Evolutionary conservation across 2,329 filamentous ascomycete species (phyloP).

Genomic region (Colletotrichum cereale): DNA sequence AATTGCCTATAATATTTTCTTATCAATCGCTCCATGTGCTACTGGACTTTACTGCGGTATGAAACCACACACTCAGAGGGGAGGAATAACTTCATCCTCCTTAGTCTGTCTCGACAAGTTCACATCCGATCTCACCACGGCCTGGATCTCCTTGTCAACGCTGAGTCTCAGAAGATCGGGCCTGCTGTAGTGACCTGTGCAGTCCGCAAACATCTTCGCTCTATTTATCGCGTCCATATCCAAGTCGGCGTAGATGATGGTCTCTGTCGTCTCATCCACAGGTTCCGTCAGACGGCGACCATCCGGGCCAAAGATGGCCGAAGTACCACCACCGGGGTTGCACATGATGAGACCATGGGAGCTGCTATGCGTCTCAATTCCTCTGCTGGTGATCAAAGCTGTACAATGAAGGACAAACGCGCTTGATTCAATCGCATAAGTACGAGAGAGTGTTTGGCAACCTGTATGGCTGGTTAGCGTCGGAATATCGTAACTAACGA

Average conservation of each 20-base stretch:
- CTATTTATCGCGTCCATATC: slow-evolving; percentile 59
- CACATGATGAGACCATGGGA: slow-evolving; percentile 53
- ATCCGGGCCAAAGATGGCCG: slow-evolving; percentile 65
- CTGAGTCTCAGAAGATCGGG: slow-evolving; percentile 55
- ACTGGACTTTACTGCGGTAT: fast-evolving
- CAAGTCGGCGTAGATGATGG: slow-evolving; percentile 64
- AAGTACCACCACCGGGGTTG: slow-evolving; percentile 59
- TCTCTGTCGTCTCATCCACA: slow-evolving; percentile 56
- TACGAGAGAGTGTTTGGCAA: slow-evolving; percentile 49
- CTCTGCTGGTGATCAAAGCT: slow-evolving; percentile 55
- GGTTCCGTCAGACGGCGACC: slow-evolving; percentile 59
- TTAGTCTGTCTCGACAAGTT: neutral
- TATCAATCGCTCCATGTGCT: neutral
- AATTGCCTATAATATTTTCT: neutral
- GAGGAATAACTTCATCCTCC: neutral
- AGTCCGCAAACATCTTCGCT: slow-evolving; percentile 55
- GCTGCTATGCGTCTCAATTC: slow-evolving; percentile 54
- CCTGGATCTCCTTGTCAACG: slow-evolving; percentile 16
- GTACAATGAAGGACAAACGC: slow-evolving; percentile 56
- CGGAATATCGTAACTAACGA: slow-evolving; percentile 50
- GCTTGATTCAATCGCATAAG: slow-evolving; percentile 58
- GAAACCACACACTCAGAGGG: neutral
- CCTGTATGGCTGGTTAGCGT: slow-evolving; percentile 50
- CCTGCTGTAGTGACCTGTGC: slow-evolving; percentile 52
- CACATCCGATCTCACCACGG: neutral